phyloP scores from a whole-genome alignment of 176 grass and related monocot genomes.

The Musa troglodytarum region DNA sequence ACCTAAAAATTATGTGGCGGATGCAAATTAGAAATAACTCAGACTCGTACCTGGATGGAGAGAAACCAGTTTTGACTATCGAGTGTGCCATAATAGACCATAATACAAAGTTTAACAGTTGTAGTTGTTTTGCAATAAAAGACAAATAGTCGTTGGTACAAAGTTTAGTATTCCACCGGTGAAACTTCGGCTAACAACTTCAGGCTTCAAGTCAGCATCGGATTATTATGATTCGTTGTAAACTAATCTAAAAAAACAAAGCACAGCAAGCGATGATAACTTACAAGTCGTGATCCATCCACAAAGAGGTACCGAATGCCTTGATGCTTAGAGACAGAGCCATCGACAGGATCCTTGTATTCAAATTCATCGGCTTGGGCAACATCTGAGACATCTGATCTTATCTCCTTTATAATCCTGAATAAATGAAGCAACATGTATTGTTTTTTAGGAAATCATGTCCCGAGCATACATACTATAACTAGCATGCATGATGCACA shows the following conservation, averaged over 20 bases:
- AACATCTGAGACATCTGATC: slow-evolving; percentile 52
- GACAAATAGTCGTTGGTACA: too few relatives aligned
- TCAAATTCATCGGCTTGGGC: slow-evolving; percentile 79
- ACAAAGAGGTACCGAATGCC: slow-evolving; percentile 81
- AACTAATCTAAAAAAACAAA: background rate
- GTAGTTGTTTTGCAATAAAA: too few relatives aligned
- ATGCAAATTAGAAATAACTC: slow-evolving; percentile 6
- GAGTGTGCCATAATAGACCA: too few relatives aligned
- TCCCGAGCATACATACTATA: too few relatives aligned
- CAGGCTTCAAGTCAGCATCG: too few relatives aligned
- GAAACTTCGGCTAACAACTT: too few relatives aligned
- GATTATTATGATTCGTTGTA: background rate
- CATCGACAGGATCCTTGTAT: slow-evolving; percentile 98
- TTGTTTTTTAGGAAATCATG: too few relatives aligned
- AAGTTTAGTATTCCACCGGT: too few relatives aligned
- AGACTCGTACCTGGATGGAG: background rate
- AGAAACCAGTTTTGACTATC: too few relatives aligned
- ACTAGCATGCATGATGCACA: too few relatives aligned
- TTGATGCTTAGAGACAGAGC: slow-evolving; percentile 85
- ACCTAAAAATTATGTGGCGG: slow-evolving; percentile 36
- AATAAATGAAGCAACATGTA: slow-evolving; percentile 20
- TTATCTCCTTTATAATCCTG: slow-evolving; percentile 74
- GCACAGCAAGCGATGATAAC: background rate
- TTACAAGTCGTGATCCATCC: slow-evolving; percentile 91
- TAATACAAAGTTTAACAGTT: too few relatives aligned